Evolutionary conservation across 1,139 yeast species (phyloP).

Genomic region (Kurtzmaniella natalensis): DNA sequence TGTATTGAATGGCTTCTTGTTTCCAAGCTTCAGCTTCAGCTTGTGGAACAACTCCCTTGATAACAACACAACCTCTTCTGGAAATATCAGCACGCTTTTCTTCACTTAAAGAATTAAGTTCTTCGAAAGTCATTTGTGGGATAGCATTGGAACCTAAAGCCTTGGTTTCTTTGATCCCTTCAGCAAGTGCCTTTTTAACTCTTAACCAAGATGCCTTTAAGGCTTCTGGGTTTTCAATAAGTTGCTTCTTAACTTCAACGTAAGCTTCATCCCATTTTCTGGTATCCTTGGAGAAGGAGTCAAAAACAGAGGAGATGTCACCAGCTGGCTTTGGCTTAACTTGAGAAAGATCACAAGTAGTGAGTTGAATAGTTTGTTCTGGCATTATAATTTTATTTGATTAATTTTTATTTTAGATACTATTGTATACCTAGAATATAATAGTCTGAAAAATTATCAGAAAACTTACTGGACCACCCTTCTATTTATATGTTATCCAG

Average conservation of each 20-base stretch:
- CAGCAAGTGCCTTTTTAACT: constrained; percentile 15
- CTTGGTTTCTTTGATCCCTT: constrained; percentile 13
- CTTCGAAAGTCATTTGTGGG: constrained; percentile 16
- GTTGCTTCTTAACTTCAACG: constrained; percentile 12
- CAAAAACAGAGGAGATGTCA: constrained; percentile 19
- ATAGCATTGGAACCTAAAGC: constrained; percentile 13
- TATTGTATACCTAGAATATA: too few relatives aligned
- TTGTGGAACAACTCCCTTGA: constrained; percentile 17
- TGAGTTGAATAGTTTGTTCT: not conserved
- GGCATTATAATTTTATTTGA: not conserved
- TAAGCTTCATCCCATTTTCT: constrained; percentile 14
- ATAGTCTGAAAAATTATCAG: too few relatives aligned
- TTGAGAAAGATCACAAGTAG: constrained; percentile 10
- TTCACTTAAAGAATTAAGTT: constrained; percentile 8
- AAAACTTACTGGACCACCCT: too few relatives aligned
- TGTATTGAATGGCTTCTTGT: constrained; percentile 16
- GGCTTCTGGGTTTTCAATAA: constrained; percentile 17
- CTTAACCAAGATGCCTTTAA: constrained; percentile 21
- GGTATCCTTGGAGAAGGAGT: constrained; percentile 20
- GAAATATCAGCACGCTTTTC: constrained; percentile 13
- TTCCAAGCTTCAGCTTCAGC: constrained; percentile 16
- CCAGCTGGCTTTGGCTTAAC: constrained; percentile 16
- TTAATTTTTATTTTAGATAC: not conserved
- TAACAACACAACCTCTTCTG: constrained; percentile 16
- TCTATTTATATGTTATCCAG: too few relatives aligned